phyloP scores from a whole-genome alignment of 1,284 basidiomycete genomes.

The Stygiomarasmius scandens region DNA sequence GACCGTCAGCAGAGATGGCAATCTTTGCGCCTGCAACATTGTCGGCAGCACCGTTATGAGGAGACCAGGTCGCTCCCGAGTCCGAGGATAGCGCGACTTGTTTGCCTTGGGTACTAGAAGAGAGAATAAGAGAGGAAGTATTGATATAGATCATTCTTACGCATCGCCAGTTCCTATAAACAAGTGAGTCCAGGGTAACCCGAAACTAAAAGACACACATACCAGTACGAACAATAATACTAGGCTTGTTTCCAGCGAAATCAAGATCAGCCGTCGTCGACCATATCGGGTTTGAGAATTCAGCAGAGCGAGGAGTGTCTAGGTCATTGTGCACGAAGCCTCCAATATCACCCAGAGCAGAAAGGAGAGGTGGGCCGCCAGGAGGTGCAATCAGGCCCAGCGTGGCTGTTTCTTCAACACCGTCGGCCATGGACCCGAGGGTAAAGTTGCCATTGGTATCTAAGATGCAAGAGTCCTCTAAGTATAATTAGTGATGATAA shows the following conservation, averaged over 20 bases:
- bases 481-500: background rate
- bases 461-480: constrained; percentile 24
- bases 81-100: constrained; percentile 60
- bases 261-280: constrained; percentile 53
- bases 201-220: too few species aligned
- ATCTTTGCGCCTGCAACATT: constrained; percentile 57
- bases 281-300: constrained; percentile 54
- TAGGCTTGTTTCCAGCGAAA: constrained; percentile 58
- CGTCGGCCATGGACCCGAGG: constrained; percentile 60
- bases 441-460: constrained; percentile 61
- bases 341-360: constrained; percentile 62
- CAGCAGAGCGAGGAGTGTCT: constrained; percentile 42
- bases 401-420: constrained; percentile 67
- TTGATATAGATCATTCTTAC: constrained; percentile 24
- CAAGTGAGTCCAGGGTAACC: background rate
- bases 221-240: constrained; percentile 51
- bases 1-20: constrained; percentile 55
- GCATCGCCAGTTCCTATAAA: constrained; percentile 42
- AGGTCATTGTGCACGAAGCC: constrained; percentile 56
- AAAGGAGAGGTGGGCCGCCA: constrained; percentile 50
- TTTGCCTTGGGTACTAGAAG: constrained; percentile 43
- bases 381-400: constrained; percentile 30
- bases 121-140: background rate
- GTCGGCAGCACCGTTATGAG: constrained; percentile 55
- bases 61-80: constrained; percentile 53